Conservation (phyloP, 2,329 filamentous ascomycete species). For the Colletotrichum somersetense region DNA sequence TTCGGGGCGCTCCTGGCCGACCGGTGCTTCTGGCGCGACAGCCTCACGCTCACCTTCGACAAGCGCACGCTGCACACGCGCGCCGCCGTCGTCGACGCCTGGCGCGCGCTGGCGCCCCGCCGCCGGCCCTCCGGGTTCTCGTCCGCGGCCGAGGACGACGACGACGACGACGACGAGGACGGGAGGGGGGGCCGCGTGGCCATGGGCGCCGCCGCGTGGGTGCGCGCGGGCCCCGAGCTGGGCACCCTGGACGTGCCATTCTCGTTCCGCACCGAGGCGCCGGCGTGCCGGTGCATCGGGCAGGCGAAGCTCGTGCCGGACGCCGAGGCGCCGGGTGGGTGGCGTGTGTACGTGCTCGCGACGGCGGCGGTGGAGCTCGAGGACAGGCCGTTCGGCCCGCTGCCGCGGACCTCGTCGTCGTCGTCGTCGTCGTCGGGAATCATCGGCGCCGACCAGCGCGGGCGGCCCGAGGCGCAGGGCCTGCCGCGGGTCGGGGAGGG, state of each 20-base stretch:
- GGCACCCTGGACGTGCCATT: constrained; percentile 23
- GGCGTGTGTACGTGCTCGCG: constrained; percentile 21
- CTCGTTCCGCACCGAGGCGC: constrained; percentile 10
- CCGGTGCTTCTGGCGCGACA: constrained; percentile 31
- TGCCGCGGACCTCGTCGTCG: constrained; percentile 6
- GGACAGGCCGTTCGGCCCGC: constrained; percentile 1
- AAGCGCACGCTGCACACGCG: constrained; percentile 34
- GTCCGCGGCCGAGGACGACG: background rate
- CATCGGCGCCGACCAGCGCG: constrained; percentile 6
- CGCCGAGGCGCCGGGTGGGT: background rate
- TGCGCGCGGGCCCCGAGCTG: background rate
- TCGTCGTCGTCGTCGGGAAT: background rate
- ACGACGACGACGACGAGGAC: too few relatives aligned
- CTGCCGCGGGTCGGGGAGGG: constrained; percentile 2
- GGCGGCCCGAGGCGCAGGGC: constrained; percentile 20
- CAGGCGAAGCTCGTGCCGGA: constrained; percentile 21
- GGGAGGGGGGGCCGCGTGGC: background rate
- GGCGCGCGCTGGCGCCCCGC: background rate
- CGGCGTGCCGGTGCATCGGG: constrained; percentile 9
- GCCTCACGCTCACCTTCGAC: constrained; percentile 37
- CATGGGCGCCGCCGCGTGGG: constrained; percentile 16
- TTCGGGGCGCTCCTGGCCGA: constrained; percentile 27
- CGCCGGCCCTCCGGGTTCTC: constrained; percentile 14
- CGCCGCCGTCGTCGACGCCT: constrained; percentile 12
- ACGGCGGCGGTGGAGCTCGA: constrained; percentile 15